Evolutionary conservation across 1,139 yeast species (phyloP), one percentile per base, ranked within the genome.

Genomic region (Taphrina flavorubra): DNA sequence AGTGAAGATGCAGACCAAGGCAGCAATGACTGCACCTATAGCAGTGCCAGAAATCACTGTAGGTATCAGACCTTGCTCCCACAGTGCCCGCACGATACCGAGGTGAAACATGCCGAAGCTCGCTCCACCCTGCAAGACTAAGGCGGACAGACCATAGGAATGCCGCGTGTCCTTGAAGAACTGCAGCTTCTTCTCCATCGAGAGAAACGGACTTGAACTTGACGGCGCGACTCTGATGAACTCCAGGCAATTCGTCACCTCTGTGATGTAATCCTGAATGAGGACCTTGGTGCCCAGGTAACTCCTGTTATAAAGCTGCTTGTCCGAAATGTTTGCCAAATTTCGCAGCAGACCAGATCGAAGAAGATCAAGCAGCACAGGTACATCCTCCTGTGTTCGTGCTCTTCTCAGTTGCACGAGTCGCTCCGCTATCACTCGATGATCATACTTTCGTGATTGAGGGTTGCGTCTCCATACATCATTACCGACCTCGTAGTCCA

Each of bases 11-110:
- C 97, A 91, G 65, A 94, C 81, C 20, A 94, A 85, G 69, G 97
- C 86, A 11, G 99, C 98, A 70, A 95, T 87, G 68, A 94, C 91
- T 0, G 97, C 92, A 16, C 99, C 99, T 0, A 97, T 97, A 13
- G 97, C 90, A 13, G 97, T 89, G 0, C 99, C 99, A 66, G 97
- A 89, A 13, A 94, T 86, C 61, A 94, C 90, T 62, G 92, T 82
- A 0, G 99, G 99, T 51, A 94, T 80, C 49, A 92, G 81, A 67
- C 88, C 87, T 59, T 85, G 84, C 74, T 90, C 95, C 65, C 89
- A 79, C 49, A 94, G 81, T 7, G 95, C 90, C 6, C 92, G 86
- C 67, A 92, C 81, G 0, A 94, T 97, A 0, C 99, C 99, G 68
- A 92, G 88, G 73, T 94, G 99, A 72, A 92, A 86, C 64, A 92